phyloP scores from a whole-genome alignment of 179 eudicot genomes.

The Amaranthus tricolor region DNA sequence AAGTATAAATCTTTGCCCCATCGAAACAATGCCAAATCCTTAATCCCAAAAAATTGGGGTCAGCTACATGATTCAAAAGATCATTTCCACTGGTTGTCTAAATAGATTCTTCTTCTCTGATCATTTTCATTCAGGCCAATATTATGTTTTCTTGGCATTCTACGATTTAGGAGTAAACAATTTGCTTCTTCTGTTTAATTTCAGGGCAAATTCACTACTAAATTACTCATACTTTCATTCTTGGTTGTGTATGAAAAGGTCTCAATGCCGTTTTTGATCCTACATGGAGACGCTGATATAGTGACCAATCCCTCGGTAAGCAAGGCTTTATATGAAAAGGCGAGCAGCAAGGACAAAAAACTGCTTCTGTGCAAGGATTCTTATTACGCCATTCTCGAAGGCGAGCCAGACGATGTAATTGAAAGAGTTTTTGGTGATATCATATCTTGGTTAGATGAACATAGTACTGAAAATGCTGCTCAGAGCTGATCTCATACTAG shows the following conservation, averaged over 20 bases:
- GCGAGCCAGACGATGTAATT: conserved; percentile 84
- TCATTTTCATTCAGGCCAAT: no score
- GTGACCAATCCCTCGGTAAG: conserved; percentile 95
- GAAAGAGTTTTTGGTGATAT: conserved; percentile 62
- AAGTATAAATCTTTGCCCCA: no score
- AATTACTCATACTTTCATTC: neutral
- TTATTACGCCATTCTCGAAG: conserved; percentile 86
- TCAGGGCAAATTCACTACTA: neutral
- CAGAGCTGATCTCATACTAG: conserved; percentile 10
- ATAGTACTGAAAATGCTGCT: conserved; percentile 11
- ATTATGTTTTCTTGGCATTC: no score
- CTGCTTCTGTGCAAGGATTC: conserved; percentile 66
- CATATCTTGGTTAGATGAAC: conserved; percentile 81
- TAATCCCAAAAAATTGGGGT: no score
- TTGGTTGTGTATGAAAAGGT: conserved; percentile 39
- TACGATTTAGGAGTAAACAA: no score
- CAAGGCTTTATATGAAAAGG: conserved; percentile 78
- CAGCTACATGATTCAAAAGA: no score
- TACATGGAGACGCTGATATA: conserved; percentile 81
- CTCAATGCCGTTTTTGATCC: conserved; percentile 77
- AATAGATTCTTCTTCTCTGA: no score
- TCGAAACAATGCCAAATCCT: no score
- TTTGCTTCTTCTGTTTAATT: neutral
- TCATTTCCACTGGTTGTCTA: no score
- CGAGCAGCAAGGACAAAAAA: conserved; percentile 79